A percentile compares a stretch with the other conserved stretches of the same genome.
Conservation (phyloP, 2,329 filamentous ascomycete species). For the Stachybotrys chlorohalonatus region DNA sequence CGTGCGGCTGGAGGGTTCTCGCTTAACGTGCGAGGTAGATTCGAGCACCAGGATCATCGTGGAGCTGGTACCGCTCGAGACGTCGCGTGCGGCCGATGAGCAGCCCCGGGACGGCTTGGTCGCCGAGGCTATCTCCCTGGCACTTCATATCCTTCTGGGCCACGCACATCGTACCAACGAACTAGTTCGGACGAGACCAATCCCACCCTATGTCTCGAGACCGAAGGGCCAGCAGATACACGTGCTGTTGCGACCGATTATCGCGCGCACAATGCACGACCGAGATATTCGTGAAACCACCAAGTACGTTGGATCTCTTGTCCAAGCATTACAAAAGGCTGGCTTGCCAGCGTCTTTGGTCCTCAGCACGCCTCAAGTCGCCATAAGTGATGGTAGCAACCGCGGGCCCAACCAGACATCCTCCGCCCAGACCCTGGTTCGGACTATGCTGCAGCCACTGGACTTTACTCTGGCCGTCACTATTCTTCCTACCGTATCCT, state of each 20-base stretch:
- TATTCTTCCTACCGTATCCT: conserved; percentile 31
- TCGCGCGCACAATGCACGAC: conserved; percentile 38
- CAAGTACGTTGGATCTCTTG: conserved; percentile 32
- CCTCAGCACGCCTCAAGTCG: conserved; percentile 27
- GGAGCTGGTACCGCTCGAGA: conserved; percentile 55
- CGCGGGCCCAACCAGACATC: conserved; percentile 26
- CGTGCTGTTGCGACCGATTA: conserved; percentile 41
- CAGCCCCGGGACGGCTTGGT: conserved; percentile 35
- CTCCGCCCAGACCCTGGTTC: conserved; percentile 35
- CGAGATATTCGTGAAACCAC: conserved; percentile 28
- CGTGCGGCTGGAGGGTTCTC: conserved; percentile 53
- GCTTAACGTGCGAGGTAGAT: conserved; percentile 47
- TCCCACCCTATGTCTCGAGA: conserved; percentile 28
- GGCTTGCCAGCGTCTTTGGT: conserved; percentile 35
- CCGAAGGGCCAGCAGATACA: conserved; percentile 32
- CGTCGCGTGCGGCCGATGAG: conserved; percentile 19
- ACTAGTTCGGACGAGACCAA: conserved; percentile 53
- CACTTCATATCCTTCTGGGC: conserved; percentile 66
- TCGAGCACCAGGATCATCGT: conserved; percentile 48
- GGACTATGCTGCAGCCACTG: conserved; percentile 30
- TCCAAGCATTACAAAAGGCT: conserved; percentile 33
- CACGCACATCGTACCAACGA: conserved; percentile 73
- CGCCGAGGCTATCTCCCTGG: conserved; percentile 57
- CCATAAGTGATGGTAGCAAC: conserved; percentile 15
- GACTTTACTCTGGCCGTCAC: conserved; percentile 33